These are phyloP conservation scores for Tuber borchii DNA, from an alignment of 495 filamentous ascomycete species.

Conservation along the genomic window DNA sequence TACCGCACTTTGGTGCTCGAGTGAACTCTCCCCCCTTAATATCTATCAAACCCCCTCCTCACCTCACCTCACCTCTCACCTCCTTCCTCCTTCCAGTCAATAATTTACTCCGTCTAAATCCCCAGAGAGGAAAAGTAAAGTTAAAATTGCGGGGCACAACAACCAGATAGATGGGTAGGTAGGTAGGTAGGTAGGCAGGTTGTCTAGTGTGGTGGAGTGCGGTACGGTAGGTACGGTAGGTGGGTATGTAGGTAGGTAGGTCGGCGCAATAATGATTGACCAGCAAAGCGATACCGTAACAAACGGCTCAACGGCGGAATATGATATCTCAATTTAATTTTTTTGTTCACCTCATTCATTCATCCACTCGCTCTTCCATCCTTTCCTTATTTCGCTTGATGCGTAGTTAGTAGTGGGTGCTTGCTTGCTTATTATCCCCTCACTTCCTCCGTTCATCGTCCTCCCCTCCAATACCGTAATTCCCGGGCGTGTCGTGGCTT, in stretches of 20 bases:
- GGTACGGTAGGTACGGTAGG: neutral
- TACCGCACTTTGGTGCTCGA: neutral
- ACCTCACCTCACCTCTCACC: neutral
- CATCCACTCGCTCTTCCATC: neutral
- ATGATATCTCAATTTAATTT: conserved; percentile 8
- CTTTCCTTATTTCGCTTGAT: neutral
- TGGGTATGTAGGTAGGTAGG: neutral
- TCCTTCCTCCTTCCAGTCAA: neutral
- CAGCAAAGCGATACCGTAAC: neutral
- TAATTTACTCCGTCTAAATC: neutral
- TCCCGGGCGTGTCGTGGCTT: neutral
- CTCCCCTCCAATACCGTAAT: neutral
- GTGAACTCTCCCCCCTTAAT: neutral
- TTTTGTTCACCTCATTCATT: neutral
- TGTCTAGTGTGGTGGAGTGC: conserved; percentile 1
- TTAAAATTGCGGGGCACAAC: neutral
- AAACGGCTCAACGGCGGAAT: conserved; percentile 3
- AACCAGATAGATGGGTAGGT: conserved; percentile 7
- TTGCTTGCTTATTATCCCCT: neutral
- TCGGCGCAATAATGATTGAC: neutral
- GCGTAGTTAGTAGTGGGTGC: neutral
- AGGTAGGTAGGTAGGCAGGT: conserved; percentile 18
- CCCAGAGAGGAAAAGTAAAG: neutral
- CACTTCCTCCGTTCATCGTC: neutral
- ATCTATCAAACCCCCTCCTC: neutral